Conservation (phyloP, 345 rosid genomes). For the Geranium rotundifolium region DNA sequence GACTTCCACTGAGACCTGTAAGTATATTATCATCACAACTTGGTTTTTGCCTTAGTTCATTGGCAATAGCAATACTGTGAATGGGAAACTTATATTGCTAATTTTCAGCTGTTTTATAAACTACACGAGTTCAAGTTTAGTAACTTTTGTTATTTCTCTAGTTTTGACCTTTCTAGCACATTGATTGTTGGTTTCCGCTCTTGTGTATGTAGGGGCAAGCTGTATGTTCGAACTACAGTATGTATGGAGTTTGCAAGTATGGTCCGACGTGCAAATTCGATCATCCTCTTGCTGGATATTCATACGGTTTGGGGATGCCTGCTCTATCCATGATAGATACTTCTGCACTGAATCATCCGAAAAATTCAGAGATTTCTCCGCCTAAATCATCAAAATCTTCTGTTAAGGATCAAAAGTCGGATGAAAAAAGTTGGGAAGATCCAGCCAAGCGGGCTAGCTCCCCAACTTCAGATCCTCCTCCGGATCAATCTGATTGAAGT, state of each 20-base stretch:
- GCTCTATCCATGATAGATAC: constrained; percentile 28
- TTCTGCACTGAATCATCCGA: constrained; percentile 30
- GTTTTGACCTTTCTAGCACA: too few species aligned
- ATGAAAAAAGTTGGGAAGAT: constrained; percentile 21
- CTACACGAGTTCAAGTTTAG: too few species aligned
- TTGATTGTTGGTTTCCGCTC: constrained; percentile 1
- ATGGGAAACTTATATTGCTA: too few species aligned
- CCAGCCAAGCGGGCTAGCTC: constrained; percentile 8
- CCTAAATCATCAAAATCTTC: constrained; percentile 18
- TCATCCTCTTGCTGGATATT: constrained; percentile 44
- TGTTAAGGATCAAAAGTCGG: constrained; percentile 16
- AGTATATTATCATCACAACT: constrained; percentile 9
- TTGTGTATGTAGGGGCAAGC: constrained; percentile 54
- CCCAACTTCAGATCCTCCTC: constrained; percentile 6
- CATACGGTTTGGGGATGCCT: constrained; percentile 33
- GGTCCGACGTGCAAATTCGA: constrained; percentile 70
- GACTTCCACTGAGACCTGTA: constrained; percentile 69
- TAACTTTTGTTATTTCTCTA: too few species aligned
- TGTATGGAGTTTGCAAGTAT: constrained; percentile 55
- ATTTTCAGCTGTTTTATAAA: too few species aligned
- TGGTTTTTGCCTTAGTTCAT: too few species aligned
- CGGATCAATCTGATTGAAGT: constrained; percentile 11
- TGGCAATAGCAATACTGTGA: too few species aligned
- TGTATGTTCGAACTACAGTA: constrained; percentile 48
- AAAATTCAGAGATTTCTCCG: constrained; percentile 17